Evolutionary conservation across 2,329 filamentous ascomycete genomes (phyloP).

Genomic region (Ophiostoma australiae): DNA sequence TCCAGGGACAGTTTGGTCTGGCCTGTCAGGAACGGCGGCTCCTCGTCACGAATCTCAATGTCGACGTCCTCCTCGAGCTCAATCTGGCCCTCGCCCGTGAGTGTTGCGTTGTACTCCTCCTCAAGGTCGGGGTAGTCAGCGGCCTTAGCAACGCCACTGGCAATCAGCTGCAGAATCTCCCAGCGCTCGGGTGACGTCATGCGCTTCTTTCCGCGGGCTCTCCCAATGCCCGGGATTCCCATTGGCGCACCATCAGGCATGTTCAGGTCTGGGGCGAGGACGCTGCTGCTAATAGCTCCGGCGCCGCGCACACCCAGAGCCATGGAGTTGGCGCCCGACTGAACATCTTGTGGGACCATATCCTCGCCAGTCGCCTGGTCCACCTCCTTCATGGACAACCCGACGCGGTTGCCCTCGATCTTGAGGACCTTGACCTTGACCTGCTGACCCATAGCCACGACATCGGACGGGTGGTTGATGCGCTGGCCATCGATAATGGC

Average conservation of each 20-base stretch:
- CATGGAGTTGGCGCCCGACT: slow-evolving; percentile 87
- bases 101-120: slow-evolving; percentile 83
- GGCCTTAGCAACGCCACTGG: slow-evolving; percentile 86
- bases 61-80: slow-evolving; percentile 95
- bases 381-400: slow-evolving; percentile 94
- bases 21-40: slow-evolving; percentile 90
- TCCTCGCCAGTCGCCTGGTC: slow-evolving; percentile 86
- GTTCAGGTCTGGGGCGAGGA: slow-evolving; percentile 38
- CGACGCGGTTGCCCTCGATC: slow-evolving; percentile 74
- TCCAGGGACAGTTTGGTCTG: slow-evolving; percentile 97
- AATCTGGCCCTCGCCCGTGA: slow-evolving; percentile 80
- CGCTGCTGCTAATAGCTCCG: slow-evolving; percentile 41
- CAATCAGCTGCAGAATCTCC: slow-evolving; percentile 96
- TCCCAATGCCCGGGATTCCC: slow-evolving; percentile 42
- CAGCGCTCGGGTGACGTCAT: slow-evolving; percentile 96
- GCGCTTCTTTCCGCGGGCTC: slow-evolving; percentile 66
- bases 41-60: slow-evolving; percentile 93
- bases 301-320: slow-evolving; percentile 62
- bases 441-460: slow-evolving; percentile 71
- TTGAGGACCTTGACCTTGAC: slow-evolving; percentile 93
- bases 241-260: slow-evolving; percentile 36
- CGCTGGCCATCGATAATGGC: slow-evolving; percentile 78
- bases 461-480: slow-evolving; percentile 86
- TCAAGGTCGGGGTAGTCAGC: slow-evolving; percentile 93
- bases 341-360: slow-evolving; percentile 70